Evolutionary conservation across 1,284 basidiomycete genomes (phyloP).

Genomic region (Naganishia albida): DNA sequence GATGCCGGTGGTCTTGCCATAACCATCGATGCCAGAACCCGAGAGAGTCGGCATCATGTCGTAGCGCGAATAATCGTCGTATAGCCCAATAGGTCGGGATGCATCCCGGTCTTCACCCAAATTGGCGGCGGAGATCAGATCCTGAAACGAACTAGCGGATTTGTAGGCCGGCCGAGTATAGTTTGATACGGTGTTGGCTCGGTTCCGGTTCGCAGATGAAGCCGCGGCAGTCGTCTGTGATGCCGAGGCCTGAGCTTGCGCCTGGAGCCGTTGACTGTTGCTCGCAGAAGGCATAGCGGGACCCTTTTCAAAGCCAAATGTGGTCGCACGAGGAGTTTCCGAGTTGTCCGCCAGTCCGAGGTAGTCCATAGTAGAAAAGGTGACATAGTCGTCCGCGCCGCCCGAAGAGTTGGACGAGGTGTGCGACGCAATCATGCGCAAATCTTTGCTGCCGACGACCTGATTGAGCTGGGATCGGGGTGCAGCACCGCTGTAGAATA

Average conservation of each 20-base stretch:
- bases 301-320: slow-evolving; percentile 41
- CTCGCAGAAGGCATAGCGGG: slow-evolving; percentile 43
- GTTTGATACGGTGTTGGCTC: slow-evolving; percentile 87
- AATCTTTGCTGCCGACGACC: slow-evolving; percentile 41
- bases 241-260: slow-evolving; percentile 81
- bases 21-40: slow-evolving; percentile 10
- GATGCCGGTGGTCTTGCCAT: slow-evolving; percentile 20
- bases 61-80: slow-evolving; percentile 23
- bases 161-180: slow-evolving; percentile 63
- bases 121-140: slow-evolving; percentile 35
- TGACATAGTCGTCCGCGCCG: slow-evolving; percentile 76
- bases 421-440: slow-evolving; percentile 26
- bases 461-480: slow-evolving; percentile 28
- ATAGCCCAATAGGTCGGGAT: slow-evolving; percentile 27
- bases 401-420: slow-evolving; percentile 61
- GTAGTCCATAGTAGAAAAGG: slow-evolving; percentile 90
- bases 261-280: slow-evolving; percentile 48
- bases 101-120: slow-evolving; percentile 24
- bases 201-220: slow-evolving; percentile 66
- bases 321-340: slow-evolving; percentile 31
- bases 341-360: slow-evolving; percentile 77
- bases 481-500: slow-evolving; percentile 60
- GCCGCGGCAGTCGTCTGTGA: slow-evolving; percentile 60
- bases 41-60: slow-evolving; percentile 2
- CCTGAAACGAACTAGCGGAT: slow-evolving; percentile 64